Conservation (phyloP, 306 rosid species). For the Ochetophila trinervis region DNA sequence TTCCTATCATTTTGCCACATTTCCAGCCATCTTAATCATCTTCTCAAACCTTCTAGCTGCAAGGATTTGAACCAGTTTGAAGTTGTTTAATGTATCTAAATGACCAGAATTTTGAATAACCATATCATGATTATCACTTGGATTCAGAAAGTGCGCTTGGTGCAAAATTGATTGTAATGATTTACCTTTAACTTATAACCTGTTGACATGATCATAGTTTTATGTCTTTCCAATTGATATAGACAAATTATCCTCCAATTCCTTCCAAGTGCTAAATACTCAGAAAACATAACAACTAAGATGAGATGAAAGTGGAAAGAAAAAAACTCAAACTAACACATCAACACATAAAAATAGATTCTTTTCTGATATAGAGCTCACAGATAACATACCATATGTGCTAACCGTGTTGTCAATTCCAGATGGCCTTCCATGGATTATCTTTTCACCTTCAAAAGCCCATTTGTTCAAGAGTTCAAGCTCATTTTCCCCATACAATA, state of each 20-base stretch:
- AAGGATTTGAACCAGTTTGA: background rate
- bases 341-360: conserved; percentile 7
- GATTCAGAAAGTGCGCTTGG: too few relatives aligned
- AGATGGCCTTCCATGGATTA: conserved; percentile 93
- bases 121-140: too few relatives aligned
- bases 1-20: background rate
- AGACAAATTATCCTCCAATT: background rate
- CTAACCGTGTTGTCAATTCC: conserved; percentile 96
- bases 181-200: background rate
- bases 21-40: background rate
- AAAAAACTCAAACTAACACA: background rate
- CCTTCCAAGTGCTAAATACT: conserved; percentile 2
- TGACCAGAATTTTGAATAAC: too few relatives aligned
- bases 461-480: conserved; percentile 78
- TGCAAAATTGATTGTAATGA: too few relatives aligned
- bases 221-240: background rate
- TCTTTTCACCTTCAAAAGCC: conserved; percentile 99
- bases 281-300: background rate
- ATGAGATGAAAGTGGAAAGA: conserved; percentile 4
- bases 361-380: conserved; percentile 3
- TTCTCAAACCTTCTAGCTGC: background rate
- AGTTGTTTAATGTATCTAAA: too few relatives aligned
- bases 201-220: background rate
- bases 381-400: conserved; percentile 63
- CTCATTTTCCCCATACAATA: conserved; percentile 48